Evolutionary conservation across 2,329 filamentous ascomycete genomes (phyloP).

Genomic region (Tolypocladium paradoxum): DNA sequence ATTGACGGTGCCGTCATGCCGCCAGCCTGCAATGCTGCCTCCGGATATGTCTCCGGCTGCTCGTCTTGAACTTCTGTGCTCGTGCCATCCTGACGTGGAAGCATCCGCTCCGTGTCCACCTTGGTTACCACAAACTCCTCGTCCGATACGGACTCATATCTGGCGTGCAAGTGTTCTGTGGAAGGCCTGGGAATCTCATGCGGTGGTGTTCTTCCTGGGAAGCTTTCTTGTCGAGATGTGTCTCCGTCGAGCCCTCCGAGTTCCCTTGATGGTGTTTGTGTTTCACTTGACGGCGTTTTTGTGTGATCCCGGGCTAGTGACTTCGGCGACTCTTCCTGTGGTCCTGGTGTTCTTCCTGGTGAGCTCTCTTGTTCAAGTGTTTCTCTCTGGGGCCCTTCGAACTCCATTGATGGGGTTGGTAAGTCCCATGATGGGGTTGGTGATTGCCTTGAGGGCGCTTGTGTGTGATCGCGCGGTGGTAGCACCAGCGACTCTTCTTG

Average conservation of each 20-base stretch:
- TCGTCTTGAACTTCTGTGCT: not conserved
- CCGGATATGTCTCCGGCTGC: not conserved
- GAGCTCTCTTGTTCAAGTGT: not conserved
- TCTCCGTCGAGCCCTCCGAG: not conserved
- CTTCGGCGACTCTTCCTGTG: not conserved
- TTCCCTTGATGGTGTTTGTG: not conserved
- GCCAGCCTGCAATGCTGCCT: not conserved
- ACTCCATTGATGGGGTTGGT: not conserved
- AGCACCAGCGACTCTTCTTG: not conserved
- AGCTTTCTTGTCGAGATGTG: not conserved
- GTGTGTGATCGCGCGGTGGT: not conserved
- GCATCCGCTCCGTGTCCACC: no score
- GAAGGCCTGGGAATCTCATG: not conserved
- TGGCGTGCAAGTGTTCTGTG: not conserved
- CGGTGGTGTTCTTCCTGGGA: not conserved
- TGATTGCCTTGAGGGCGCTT: not conserved
- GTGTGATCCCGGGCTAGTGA: not conserved
- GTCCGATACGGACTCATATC: not conserved
- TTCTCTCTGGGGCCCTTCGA: no score
- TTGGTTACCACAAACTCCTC: not conserved
- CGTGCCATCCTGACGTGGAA: no score
- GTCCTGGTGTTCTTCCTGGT: not conserved
- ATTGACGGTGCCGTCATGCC: not conserved
- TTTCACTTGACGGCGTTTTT: not conserved
- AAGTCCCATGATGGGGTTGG: not conserved